phyloP scores from a whole-genome alignment of 495 filamentous ascomycete species.

The Penicillium odoratum region DNA sequence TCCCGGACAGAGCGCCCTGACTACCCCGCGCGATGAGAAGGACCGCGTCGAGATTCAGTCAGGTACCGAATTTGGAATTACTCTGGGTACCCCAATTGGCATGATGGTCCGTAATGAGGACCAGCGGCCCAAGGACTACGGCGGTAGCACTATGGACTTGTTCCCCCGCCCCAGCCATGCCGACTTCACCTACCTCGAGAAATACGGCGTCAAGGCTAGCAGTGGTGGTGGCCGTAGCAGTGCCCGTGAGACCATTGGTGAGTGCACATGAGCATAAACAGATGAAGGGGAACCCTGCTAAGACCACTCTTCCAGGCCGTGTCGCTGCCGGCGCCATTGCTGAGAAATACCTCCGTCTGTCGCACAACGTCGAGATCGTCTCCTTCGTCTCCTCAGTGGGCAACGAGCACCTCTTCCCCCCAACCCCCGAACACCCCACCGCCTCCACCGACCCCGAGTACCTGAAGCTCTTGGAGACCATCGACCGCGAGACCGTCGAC shows the following conservation, averaged over 20 bases:
- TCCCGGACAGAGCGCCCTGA: slow-evolving; percentile 86
- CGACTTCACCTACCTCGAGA: slow-evolving; percentile 95
- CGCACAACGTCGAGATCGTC: slow-evolving; percentile 85
- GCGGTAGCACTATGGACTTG: slow-evolving; percentile 83
- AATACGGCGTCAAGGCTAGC: slow-evolving; percentile 94
- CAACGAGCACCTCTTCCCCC: slow-evolving; percentile 77
- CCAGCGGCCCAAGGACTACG: slow-evolving; percentile 92
- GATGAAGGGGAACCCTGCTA: not conserved
- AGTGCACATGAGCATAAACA: slow-evolving; percentile 4
- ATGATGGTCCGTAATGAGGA: slow-evolving; percentile 90
- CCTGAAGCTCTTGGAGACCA: slow-evolving; percentile 68
- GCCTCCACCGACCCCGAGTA: slow-evolving; percentile 81
- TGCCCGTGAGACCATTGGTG: slow-evolving; percentile 90
- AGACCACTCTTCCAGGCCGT: slow-evolving; percentile 50
- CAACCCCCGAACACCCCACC: slow-evolving; percentile 70
- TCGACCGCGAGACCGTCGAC: slow-evolving; percentile 82
- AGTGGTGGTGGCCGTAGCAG: slow-evolving; percentile 90
- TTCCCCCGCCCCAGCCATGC: slow-evolving; percentile 93
- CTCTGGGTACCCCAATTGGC: slow-evolving; percentile 88
- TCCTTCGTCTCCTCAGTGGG: slow-evolving; percentile 90
- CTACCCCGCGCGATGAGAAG: slow-evolving; percentile 91
- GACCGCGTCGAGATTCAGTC: slow-evolving; percentile 91
- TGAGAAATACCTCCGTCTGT: slow-evolving; percentile 83
- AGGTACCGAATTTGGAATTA: slow-evolving; percentile 89
- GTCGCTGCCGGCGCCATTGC: slow-evolving; percentile 95